Evolutionary conservation across 495 filamentous ascomycete genomes (phyloP).

Genomic region (Opeltia flavorubescens): DNA sequence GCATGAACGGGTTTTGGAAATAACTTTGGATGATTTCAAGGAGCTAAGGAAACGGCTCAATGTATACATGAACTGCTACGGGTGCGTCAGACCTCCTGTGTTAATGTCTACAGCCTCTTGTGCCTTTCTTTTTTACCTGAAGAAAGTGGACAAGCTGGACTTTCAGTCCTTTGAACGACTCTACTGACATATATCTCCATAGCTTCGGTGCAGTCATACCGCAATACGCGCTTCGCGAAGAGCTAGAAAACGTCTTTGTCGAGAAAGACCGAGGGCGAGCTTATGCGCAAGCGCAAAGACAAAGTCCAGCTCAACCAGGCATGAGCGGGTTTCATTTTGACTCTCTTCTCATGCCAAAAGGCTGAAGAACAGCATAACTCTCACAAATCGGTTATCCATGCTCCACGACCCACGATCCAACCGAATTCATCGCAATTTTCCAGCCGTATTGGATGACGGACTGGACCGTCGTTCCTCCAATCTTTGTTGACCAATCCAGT

Average conservation of each 20-base stretch:
- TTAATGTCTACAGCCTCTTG: constrained; percentile 9
- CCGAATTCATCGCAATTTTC: too few species aligned
- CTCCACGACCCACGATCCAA: too few species aligned
- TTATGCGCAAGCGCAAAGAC: too few species aligned
- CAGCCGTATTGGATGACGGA: too few species aligned
- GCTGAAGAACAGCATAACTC: too few species aligned
- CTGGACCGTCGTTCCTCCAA: too few species aligned
- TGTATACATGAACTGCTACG: constrained; percentile 81
- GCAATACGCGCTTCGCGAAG: constrained; percentile 84
- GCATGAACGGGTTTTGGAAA: constrained; percentile 49
- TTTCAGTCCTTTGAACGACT: not conserved
- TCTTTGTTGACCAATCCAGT: too few species aligned
- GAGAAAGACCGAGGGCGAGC: constrained; percentile 15
- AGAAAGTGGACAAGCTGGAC: not conserved
- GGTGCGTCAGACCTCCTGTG: constrained; percentile 39
- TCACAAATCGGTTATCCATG: too few species aligned
- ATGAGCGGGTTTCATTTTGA: not conserved
- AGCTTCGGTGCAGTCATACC: constrained; percentile 79
- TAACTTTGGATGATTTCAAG: constrained; percentile 58
- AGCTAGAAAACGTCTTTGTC: constrained; percentile 57
- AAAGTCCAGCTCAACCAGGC: too few species aligned
- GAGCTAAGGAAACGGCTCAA: constrained; percentile 57
- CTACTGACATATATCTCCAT: constrained; percentile 5
- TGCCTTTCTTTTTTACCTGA: too few species aligned
- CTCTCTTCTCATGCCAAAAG: not conserved